Conservation (phyloP, 805 yeast species). For the Ogataea chonburiensis region DNA sequence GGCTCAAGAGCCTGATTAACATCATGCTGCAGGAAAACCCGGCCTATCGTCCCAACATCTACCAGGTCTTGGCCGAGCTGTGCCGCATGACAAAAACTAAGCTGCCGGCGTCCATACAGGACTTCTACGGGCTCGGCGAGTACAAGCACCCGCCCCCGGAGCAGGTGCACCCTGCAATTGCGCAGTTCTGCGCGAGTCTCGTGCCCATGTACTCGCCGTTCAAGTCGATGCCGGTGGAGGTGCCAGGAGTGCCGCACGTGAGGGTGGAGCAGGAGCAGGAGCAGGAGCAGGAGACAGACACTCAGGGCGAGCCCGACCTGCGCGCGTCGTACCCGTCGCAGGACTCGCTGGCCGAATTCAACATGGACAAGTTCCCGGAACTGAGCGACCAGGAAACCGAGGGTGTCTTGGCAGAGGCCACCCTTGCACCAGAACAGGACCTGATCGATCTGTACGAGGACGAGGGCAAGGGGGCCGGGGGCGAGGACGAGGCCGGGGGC, state of each 20-base stretch:
- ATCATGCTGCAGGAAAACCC: slow-evolving; percentile 86
- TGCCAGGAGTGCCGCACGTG: slow-evolving; percentile 38
- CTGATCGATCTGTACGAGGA: slow-evolving; percentile 17
- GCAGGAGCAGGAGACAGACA: not conserved
- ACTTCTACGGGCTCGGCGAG: slow-evolving; percentile 35
- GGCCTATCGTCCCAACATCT: slow-evolving; percentile 76
- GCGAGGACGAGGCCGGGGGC: too few species aligned
- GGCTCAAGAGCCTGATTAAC: slow-evolving; percentile 70
- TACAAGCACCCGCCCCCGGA: slow-evolving; percentile 31
- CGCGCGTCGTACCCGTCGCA: slow-evolving; percentile 7
- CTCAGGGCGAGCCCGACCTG: not conserved
- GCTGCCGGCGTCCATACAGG: slow-evolving; percentile 33
- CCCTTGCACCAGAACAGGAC: slow-evolving; percentile 30
- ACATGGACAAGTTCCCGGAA: slow-evolving; percentile 12
- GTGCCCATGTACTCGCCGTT: slow-evolving; percentile 33
- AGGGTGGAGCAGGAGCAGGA: slow-evolving; percentile 3
- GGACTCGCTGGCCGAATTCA: slow-evolving; percentile 10
- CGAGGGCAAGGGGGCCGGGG: too few species aligned
- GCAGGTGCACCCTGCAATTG: slow-evolving; percentile 27
- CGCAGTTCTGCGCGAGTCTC: slow-evolving; percentile 32
- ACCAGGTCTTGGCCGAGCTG: slow-evolving; percentile 68
- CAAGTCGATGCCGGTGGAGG: slow-evolving; percentile 34
- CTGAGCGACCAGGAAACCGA: slow-evolving; percentile 1
- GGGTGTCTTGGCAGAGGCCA: too few species aligned
- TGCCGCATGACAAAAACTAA: slow-evolving; percentile 58